Evolutionary conservation across 2,329 filamentous ascomycete species (phyloP), one percentile per base, ranked within the genome.

Genomic region (Aspergillus sp.): DNA sequence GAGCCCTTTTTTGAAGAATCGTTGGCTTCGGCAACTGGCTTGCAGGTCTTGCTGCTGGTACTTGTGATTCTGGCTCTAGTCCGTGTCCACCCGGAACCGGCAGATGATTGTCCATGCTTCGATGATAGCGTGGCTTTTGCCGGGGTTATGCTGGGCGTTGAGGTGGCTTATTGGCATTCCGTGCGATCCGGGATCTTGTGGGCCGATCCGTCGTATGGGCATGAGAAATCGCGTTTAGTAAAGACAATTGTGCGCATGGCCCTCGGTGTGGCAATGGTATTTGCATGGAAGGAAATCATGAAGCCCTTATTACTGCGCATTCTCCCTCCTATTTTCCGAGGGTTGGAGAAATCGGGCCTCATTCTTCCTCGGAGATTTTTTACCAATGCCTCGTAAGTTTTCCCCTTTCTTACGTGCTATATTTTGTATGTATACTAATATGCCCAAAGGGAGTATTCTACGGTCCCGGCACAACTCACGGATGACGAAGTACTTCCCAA

Each of bases 71-170:
- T 93, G 48, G 71, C 85, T 6, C 76, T 95, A 6, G 86, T 97
- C 20, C 83, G 91, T 49, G 84, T 96, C 27, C 91, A 98, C 61
- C 93, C 93, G 0, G 93, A 98, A 62, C 93, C 93, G 0, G 93
- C 90, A 1, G 93, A 98, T 65, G 89, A 96, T 65, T 98, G 93
- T 58, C 91, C 91, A 4, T 97, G 91, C 67, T 97, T 94, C 63
- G 91, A 97, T 64, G 91, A 97, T 70, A 95, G 88, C 59, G 88
- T 97, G 43, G 85, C 90, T 3, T 97, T 97, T 68, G 85, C 89
- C 17, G 91, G 88, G 1, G 90, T 96, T 19, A 78, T 95, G 47
- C 87, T 96, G 58, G 93, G 93, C 0, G 74, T 88, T 42, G 86
- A 94, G 60, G 70, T 87, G 50, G 91, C 87, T 7, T 85, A 82